Evolutionary conservation across 2,329 filamentous ascomycete genomes (phyloP).

Genomic region (Curvularia verruculosa): DNA sequence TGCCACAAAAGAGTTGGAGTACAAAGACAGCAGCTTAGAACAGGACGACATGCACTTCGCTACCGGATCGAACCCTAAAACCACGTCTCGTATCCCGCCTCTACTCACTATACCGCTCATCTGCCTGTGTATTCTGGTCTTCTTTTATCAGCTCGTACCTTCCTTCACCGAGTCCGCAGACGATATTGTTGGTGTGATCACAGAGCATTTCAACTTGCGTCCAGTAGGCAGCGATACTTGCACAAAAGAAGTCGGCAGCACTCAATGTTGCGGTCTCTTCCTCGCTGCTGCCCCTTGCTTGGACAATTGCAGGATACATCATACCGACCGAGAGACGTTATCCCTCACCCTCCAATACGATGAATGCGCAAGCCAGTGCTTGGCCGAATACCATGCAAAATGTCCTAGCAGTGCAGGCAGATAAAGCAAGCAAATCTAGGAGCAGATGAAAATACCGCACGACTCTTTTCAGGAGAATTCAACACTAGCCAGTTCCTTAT

Average conservation of each 20-base stretch:
- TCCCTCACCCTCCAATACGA: conserved; percentile 8
- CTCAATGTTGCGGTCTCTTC: conserved; percentile 8
- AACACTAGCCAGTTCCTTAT: not conserved
- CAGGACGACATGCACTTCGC: conserved; percentile 3
- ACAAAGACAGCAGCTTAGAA: not conserved
- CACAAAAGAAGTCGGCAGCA: conserved; percentile 7
- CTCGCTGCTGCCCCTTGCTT: conserved; percentile 7
- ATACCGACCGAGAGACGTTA: conserved; percentile 8
- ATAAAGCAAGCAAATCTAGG: not conserved
- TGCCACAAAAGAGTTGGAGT: not conserved
- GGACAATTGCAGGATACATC: conserved; percentile 7
- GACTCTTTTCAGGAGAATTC: not conserved
- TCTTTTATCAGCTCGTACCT: conserved; percentile 16
- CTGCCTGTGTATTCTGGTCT: conserved; percentile 11
- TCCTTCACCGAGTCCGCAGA: conserved; percentile 1
- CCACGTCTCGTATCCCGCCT: conserved; percentile 3
- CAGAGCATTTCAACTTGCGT: not conserved
- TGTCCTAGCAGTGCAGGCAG: not conserved
- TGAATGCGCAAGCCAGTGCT: conserved; percentile 8
- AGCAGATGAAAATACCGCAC: not conserved
- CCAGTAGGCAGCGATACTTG: not conserved
- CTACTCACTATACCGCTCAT: conserved; percentile 6
- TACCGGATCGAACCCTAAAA: conserved; percentile 1
- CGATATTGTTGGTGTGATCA: not conserved
- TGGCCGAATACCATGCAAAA: conserved; percentile 2